These are phyloP conservation scores for Rostrohypoxylon terebratum DNA, from an alignment of 495 filamentous ascomycete genomes.

Conservation along the genomic window DNA sequence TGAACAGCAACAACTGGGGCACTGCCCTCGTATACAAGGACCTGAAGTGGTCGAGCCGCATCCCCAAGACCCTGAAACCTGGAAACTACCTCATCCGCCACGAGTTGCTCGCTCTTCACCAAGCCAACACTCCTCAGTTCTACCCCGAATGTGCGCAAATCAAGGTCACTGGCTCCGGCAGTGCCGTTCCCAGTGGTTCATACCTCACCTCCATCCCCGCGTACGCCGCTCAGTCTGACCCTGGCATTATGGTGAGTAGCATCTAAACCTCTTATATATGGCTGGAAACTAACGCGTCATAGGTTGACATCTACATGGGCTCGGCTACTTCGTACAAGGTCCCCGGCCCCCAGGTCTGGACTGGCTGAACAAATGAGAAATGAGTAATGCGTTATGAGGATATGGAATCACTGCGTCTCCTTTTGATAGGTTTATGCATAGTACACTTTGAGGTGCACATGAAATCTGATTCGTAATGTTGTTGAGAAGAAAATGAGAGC, in stretches of 20 bases:
- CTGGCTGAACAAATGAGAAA: conserved; percentile 44
- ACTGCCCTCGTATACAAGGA: conserved; percentile 60
- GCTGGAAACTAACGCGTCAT: conserved; percentile 1
- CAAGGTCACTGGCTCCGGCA: conserved; percentile 63
- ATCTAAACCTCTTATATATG: background rate
- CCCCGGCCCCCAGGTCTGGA: conserved; percentile 65
- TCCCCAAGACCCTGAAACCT: conserved; percentile 62
- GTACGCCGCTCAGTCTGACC: conserved; percentile 62
- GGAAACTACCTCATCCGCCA: conserved; percentile 71
- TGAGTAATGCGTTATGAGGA: background rate
- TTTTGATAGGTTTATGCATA: conserved; percentile 5
- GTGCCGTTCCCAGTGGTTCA: conserved; percentile 54
- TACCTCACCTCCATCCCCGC: conserved; percentile 63
- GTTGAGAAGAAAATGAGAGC: background rate
- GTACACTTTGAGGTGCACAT: conserved; percentile 25
- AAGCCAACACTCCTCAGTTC: conserved; percentile 70
- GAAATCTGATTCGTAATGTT: background rate
- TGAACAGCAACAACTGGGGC: conserved; percentile 65
- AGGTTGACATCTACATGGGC: conserved; percentile 62
- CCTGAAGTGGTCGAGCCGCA: conserved; percentile 64
- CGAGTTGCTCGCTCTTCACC: conserved; percentile 69
- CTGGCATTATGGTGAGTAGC: conserved; percentile 61
- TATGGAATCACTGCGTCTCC: conserved; percentile 6
- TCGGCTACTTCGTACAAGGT: conserved; percentile 61
- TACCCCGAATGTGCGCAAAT: conserved; percentile 71